Percentiles rank a stretch among this genome's conserved stretches.
phyloP scores from a whole-genome alignment of 2,329 filamentous ascomycete species.

The Calonectria leucothoes region DNA sequence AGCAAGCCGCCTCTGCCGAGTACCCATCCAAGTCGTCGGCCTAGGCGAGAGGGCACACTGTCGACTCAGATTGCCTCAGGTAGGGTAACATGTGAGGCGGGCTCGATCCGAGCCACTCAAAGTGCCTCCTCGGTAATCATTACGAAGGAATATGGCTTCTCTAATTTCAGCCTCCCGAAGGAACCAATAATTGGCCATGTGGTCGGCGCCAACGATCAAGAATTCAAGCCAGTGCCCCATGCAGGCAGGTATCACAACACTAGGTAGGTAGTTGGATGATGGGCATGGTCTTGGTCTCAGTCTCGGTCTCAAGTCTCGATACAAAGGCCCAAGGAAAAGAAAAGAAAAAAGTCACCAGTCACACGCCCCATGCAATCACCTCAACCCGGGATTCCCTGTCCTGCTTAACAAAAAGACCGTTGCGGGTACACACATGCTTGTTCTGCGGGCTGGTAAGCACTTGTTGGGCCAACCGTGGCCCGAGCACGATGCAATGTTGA shows the following conservation, averaged over 20 bases:
- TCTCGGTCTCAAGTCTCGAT: slow-evolving; percentile 3
- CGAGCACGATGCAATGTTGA: background rate
- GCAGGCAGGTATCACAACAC: background rate
- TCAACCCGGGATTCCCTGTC: slow-evolving; percentile 22
- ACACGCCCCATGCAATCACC: slow-evolving; percentile 12
- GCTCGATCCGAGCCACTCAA: background rate
- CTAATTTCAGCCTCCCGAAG: background rate
- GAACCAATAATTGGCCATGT: background rate
- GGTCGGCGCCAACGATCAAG: background rate
- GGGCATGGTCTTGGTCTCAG: background rate
- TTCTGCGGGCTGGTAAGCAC: slow-evolving; percentile 21
- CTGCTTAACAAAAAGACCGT: slow-evolving; percentile 15
- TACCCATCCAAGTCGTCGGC: background rate
- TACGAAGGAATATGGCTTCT: slow-evolving; percentile 9
- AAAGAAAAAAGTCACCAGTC: background rate
- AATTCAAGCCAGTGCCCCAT: background rate
- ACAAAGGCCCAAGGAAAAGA: background rate
- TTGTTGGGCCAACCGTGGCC: slow-evolving; percentile 3
- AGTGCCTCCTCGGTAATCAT: background rate
- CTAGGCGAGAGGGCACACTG: background rate
- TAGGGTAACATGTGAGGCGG: background rate
- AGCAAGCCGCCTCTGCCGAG: slow-evolving; percentile 1
- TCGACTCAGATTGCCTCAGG: slow-evolving; percentile 7
- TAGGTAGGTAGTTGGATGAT: background rate
- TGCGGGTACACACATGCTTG: slow-evolving; percentile 19